A percentile compares a stretch with the other conserved stretches of the same genome.
phyloP scores from a whole-genome alignment of 371 early-diverging fungal genomes.

The Mortierella sp. region DNA sequence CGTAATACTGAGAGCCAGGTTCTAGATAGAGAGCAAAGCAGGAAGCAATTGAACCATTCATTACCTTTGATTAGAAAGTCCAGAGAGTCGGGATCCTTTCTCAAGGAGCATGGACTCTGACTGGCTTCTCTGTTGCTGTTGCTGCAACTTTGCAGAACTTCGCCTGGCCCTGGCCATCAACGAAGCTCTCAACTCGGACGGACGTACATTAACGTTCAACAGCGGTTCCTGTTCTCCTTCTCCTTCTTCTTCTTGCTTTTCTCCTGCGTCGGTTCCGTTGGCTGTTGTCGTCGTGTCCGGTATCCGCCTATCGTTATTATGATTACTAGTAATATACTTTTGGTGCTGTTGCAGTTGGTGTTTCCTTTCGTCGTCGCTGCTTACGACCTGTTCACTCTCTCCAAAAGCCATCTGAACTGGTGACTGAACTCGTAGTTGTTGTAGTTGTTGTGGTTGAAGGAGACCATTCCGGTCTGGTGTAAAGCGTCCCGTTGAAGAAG shows the following conservation, averaged over 20 bases:
- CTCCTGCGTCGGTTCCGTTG: neutral
- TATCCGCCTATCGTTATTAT: neutral
- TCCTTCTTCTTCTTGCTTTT: neutral
- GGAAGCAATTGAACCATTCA: conserved; percentile 5
- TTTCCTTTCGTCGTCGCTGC: neutral
- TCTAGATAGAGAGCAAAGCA: no score
- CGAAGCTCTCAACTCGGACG: conserved; percentile 48
- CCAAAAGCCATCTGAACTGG: conserved; percentile 28
- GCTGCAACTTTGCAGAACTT: conserved; percentile 24
- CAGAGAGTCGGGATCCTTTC: conserved; percentile 29
- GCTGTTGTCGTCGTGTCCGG: neutral
- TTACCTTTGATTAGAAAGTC: conserved; percentile 45
- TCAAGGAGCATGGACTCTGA: conserved; percentile 28
- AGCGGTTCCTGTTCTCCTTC: conserved; percentile 29
- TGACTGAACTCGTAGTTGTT: conserved; percentile 13
- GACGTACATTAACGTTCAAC: conserved; percentile 36
- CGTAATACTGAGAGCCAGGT: neutral
- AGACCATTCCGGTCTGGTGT: neutral
- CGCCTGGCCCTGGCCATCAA: conserved; percentile 44
- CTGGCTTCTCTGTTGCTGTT: neutral
- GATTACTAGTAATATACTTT: neutral
- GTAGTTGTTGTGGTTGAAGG: neutral
- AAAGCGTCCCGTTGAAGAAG: conserved; percentile 12
- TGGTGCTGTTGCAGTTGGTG: no score
- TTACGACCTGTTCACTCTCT: conserved; percentile 35